Base-by-base conservation (phyloP, 208 protist species). In the Leishmania mexicana region DNA sequence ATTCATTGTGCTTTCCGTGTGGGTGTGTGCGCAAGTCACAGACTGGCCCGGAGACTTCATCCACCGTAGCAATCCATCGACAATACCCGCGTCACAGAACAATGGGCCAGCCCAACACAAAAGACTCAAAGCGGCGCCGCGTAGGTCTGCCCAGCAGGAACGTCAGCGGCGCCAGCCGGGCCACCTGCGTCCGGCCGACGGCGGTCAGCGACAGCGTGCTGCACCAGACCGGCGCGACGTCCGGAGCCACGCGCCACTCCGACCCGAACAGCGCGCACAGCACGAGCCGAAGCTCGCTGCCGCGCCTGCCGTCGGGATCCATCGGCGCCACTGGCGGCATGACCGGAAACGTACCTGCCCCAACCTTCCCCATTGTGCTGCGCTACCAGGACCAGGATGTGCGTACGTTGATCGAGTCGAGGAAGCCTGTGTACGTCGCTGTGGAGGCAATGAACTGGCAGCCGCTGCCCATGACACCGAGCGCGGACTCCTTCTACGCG, bases 401-500 rank as follows among this genome's bases (percentile, higher is more conserved):
- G 38, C 65, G 75, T 45, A 10, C 65, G n/a, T 84, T 95, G 38
- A 79, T 95, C 24, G 76, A 89, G 38, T 81, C 87, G 35, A 82
- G 87, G 42, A 83, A 88, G 73, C 75, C 80, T 0, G 77, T 96
- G 6, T 92, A 85, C 68, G 90, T 97, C 42, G 70, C 75, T 31
- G 92, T 97, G 70, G 92, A 96, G 87, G 77, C 88, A 74, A 79
- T 93, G 75, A 83, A 84, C 45, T 97, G 94, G 93, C 83, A 93
- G 78, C 88, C 87, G 51, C 42, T 95, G 51, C 90, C 90, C 75
- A 97, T 97, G 94, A 91, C 93, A 45, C 84, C 92, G 2, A 96
- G 94, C 83, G 89, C 90, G 15, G 93, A 96, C 85, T 93, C 90
- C 75, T 98, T 96, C 81, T 96, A 97, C 83, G 91, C 92, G 13